Evolutionary conservation across 2,329 filamentous ascomycete species (phyloP), one percentile per base, ranked within the genome.

Genomic region (Fonsecaea nubica): DNA sequence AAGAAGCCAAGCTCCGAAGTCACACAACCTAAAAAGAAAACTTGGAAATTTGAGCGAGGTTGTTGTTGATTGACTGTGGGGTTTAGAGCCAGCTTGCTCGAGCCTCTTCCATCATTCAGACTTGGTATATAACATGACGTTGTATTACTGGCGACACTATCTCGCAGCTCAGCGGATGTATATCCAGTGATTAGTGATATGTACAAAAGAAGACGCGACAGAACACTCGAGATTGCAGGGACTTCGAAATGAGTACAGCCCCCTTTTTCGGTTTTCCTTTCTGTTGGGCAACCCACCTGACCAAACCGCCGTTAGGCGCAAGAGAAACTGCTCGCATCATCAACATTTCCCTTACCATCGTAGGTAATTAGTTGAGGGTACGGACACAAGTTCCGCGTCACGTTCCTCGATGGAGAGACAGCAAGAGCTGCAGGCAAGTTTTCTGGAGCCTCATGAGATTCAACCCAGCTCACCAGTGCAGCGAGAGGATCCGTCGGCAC

Each of bases 381-480:
- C 33, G 50, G 52, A 42, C 64, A 66, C 53, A 66, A 33, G 30
- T 66, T 52, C 18, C 48, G 36, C n/a, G 55, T 42, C 5, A 62
- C n/a, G 7, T 52, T 53, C 1, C 54, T 35, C 9, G 30, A 32
- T 4, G 21, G 36, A 4, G 52, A 25, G 33, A 10, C n/a, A 4
- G 45, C 35, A 36, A 21, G 54, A 7, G 53, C 18, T 33, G 64
- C 64, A 1, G 58, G 32, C 18, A 66, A 33, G 4, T 32, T 36
- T 10, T 66, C 64, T 2, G 64, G 64, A 2, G 56, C 53, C 5
- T 45, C 42, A 8, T 33, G 36, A 18, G 50, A n/a, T 45, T 66
- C 64, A 21, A 66, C 64, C 64, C 62, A 64, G 18, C 38, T 32
- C 10, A 66, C 58, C 4, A 66, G 58, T n/a, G 58, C 64, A 4